These are phyloP conservation scores for Glonium stellatum DNA, from an alignment of 495 filamentous ascomycete species.

Conservation along the genomic window DNA sequence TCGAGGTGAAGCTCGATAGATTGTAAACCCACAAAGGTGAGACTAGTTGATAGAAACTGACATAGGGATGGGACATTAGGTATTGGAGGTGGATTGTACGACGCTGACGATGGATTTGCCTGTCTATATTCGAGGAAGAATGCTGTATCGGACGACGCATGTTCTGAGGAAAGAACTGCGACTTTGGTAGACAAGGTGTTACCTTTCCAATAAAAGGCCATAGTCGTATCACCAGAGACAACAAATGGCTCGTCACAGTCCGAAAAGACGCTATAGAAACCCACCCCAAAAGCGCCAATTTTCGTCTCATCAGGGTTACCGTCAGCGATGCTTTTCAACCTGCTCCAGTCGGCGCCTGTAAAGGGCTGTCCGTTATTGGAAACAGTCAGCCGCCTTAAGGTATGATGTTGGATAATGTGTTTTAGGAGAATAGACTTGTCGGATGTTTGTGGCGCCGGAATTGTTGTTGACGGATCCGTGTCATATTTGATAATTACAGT, in stretches of 20 bases:
- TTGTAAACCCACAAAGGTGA: constrained; percentile 90
- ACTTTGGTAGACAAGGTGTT: constrained; percentile 88
- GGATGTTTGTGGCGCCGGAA: constrained; percentile 62
- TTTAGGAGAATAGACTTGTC: constrained; percentile 66
- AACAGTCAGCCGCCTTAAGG: constrained; percentile 72
- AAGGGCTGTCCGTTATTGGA: constrained; percentile 87
- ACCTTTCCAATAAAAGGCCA: constrained; percentile 99
- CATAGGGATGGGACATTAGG: constrained; percentile 77
- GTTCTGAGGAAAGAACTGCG: constrained; percentile 54
- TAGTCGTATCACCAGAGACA: constrained; percentile 79
- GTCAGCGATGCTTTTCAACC: constrained; percentile 93
- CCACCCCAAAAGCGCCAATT: constrained; percentile 97
- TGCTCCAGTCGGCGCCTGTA: constrained; percentile 78
- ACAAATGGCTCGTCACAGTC: constrained; percentile 97
- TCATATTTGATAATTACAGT: constrained; percentile 88
- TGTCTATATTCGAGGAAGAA: constrained; percentile 85
- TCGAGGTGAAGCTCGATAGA: constrained; percentile 86
- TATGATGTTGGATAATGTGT: constrained; percentile 76
- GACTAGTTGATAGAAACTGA: constrained; percentile 86
- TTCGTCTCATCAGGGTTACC: constrained; percentile 98
- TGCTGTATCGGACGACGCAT: constrained; percentile 63
- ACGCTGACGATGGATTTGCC: constrained; percentile 64
- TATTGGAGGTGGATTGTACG: constrained; percentile 37
- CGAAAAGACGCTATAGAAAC: constrained; percentile 97
- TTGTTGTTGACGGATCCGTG: constrained; percentile 68